These are phyloP conservation scores for Lobosporangium transversale DNA, from an alignment of 192 early-diverging fungal species.

Conservation along the genomic window DNA sequence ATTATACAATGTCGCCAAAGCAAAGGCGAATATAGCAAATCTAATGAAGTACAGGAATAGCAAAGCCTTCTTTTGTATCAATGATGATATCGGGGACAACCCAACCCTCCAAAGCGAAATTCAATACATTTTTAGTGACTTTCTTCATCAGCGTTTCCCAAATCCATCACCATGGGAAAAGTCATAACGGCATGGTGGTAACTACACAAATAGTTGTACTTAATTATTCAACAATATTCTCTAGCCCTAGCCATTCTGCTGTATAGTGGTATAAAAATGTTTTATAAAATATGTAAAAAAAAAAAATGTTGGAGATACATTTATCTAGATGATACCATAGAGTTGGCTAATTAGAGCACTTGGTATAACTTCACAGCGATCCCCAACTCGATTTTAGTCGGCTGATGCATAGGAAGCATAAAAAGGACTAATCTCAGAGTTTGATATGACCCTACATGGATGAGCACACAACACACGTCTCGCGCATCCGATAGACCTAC, in stretches of 20 bases:
- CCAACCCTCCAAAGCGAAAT: conserved; percentile 11
- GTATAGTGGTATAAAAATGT: no score
- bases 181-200: neutral
- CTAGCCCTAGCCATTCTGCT: no score
- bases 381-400: no score
- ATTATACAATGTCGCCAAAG: neutral
- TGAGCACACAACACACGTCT: no score
- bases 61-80: conserved; percentile 47
- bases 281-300: neutral
- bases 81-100: conserved; percentile 39
- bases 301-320: conserved; percentile 9
- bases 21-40: conserved; percentile 9
- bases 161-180: conserved; percentile 25
- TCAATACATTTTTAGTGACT: conserved; percentile 9
- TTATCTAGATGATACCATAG: conserved; percentile 10
- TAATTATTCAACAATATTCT: no score
- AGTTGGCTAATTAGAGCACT: conserved; percentile 3
- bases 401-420: neutral
- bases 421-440: neutral
- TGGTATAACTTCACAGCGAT: conserved; percentile 13
- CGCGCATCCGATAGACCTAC: no score
- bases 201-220: no score
- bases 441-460: conserved; percentile 5
- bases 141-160: conserved; percentile 33
- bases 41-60: neutral